phyloP scores from a whole-genome alignment of 2,329 filamentous ascomycete genomes.

The Anisogramma anomala region DNA sequence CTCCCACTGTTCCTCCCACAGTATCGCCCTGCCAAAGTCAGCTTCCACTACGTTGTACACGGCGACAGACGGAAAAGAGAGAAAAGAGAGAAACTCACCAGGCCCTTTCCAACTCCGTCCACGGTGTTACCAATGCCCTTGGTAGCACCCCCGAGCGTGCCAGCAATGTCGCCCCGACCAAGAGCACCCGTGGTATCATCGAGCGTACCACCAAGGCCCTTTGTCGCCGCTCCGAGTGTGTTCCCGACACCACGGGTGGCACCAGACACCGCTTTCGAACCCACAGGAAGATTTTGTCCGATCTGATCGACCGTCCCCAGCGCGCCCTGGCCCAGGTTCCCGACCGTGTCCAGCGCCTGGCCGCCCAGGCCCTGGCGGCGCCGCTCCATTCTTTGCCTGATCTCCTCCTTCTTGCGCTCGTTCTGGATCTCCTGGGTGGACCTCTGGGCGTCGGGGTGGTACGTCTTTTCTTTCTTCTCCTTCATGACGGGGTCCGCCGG shows the following conservation, averaged over 20 bases:
- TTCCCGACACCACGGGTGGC: conserved; percentile 9
- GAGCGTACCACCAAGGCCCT: conserved; percentile 8
- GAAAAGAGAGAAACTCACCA: conserved; percentile 1
- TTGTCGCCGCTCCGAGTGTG: conserved; percentile 9
- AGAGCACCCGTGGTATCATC: conserved; percentile 12
- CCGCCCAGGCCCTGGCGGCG: conserved; percentile 1
- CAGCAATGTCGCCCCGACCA: conserved; percentile 8
- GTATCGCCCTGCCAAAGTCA: conserved; percentile 8
- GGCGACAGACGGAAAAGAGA: neutral
- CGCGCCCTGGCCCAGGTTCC: conserved; percentile 6
- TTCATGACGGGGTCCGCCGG: neutral
- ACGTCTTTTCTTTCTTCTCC: conserved; percentile 13
- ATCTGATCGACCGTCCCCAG: conserved; percentile 9
- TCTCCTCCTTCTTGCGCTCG: conserved; percentile 9
- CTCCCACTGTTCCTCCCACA: conserved; percentile 12
- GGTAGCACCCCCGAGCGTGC: conserved; percentile 6
- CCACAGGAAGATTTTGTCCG: conserved; percentile 8
- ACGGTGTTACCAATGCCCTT: conserved; percentile 10
- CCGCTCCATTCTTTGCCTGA: conserved; percentile 1
- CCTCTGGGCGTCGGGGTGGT: conserved; percentile 5
- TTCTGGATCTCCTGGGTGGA: conserved; percentile 11
- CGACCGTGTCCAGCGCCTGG: conserved; percentile 3
- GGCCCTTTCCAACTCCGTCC: conserved; percentile 11
- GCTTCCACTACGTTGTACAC: too few relatives aligned
- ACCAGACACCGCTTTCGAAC: conserved; percentile 9